Conservation (phyloP, 176 grass and related monocot genomes). For the Saccharum spontaneum region DNA sequence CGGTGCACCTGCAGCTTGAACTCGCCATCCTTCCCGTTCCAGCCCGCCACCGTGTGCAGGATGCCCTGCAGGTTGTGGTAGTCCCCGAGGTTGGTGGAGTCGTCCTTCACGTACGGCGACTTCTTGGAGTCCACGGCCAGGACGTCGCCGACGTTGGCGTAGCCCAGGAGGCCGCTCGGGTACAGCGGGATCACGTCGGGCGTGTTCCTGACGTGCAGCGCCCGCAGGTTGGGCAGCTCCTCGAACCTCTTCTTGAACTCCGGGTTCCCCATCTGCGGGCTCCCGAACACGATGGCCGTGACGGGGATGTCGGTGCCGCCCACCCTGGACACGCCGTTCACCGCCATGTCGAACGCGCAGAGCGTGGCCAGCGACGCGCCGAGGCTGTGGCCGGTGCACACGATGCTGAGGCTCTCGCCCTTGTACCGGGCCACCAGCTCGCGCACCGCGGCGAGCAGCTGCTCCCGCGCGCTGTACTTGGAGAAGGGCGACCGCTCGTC, state of each 20-base stretch:
- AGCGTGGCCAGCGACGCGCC: slow-evolving; percentile 76
- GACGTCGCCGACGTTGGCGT: slow-evolving; percentile 43
- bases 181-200: slow-evolving; percentile 74
- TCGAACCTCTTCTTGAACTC: slow-evolving; percentile 71
- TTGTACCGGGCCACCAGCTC: slow-evolving; percentile 54
- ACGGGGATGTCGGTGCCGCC: slow-evolving; percentile 52
- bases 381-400: slow-evolving; percentile 84
- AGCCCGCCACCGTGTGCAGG: slow-evolving; percentile 72
- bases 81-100: slow-evolving; percentile 53
- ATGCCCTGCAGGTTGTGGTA: slow-evolving; percentile 96
- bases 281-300: slow-evolving; percentile 74
- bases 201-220: slow-evolving; percentile 73
- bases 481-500: slow-evolving; percentile 61
- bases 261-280: slow-evolving; percentile 82
- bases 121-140: slow-evolving; percentile 60
- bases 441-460: slow-evolving; percentile 61
- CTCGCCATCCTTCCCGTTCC: slow-evolving; percentile 59
- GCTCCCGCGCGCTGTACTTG: slow-evolving; percentile 63
- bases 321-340: slow-evolving; percentile 52
- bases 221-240: slow-evolving; percentile 52
- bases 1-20: slow-evolving; percentile 77
- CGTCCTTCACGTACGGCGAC: slow-evolving; percentile 68
- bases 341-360: slow-evolving; percentile 77
- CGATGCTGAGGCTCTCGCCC: slow-evolving; percentile 63
- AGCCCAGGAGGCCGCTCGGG: slow-evolving; percentile 66